phyloP scores from a whole-genome alignment of 495 filamentous ascomycete species.

The Neurospora sp. region DNA sequence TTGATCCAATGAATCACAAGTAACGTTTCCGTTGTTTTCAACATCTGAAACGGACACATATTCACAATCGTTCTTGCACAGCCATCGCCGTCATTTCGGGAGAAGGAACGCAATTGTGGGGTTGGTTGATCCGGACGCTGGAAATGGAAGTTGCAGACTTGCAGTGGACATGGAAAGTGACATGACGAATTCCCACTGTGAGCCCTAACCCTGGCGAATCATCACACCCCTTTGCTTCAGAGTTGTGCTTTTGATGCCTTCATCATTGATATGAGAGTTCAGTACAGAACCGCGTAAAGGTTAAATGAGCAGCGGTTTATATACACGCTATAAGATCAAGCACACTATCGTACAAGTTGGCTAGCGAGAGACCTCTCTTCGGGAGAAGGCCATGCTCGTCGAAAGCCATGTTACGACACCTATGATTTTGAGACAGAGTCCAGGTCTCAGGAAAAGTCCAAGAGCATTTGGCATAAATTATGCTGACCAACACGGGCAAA shows the following conservation, averaged over 20 bases:
- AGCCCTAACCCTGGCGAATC: not conserved
- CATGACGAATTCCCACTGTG: not conserved
- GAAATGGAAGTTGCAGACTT: not conserved
- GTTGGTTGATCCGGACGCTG: not conserved
- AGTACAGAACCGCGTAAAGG: not conserved
- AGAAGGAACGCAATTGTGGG: not conserved
- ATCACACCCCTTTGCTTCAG: not conserved
- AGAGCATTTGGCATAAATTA: no score
- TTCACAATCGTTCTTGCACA: not conserved
- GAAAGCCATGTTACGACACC: not conserved
- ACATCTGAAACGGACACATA: not conserved
- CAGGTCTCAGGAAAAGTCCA: not conserved
- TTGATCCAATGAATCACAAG: not conserved
- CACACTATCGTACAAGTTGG: not conserved
- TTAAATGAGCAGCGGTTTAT: not conserved
- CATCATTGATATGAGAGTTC: not conserved
- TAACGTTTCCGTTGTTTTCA: not conserved
- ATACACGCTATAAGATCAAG: not conserved
- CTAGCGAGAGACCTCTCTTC: not conserved
- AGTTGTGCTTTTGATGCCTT: not conserved
- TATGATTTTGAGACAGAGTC: not conserved
- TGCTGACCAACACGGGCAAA: not conserved
- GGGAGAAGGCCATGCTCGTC: not conserved
- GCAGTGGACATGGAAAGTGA: not conserved
- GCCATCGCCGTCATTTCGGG: not conserved